Evolutionary conservation across 2,329 filamentous ascomycete species (phyloP).

Genomic region (Bipolaris cookei): DNA sequence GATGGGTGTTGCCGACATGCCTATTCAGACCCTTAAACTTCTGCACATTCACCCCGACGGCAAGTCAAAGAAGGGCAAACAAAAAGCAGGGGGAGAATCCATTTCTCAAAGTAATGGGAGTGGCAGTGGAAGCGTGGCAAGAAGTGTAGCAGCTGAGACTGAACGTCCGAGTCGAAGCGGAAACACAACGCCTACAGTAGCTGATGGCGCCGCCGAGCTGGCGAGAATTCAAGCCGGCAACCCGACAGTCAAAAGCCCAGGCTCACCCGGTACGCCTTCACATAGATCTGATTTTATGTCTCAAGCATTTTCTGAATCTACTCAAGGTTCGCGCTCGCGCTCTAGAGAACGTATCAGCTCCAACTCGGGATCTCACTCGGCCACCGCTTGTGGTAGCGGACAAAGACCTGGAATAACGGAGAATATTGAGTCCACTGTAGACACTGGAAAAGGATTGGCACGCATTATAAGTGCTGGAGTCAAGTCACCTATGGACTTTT

Average conservation of each 20-base stretch:
- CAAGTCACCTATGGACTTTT: slow-evolving; percentile 84
- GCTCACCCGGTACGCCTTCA: slow-evolving; percentile 29
- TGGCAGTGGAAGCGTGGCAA: slow-evolving; percentile 20
- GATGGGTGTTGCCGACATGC: slow-evolving; percentile 80
- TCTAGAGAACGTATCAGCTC: slow-evolving; percentile 28
- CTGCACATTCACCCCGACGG: slow-evolving; percentile 54
- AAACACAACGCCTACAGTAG: slow-evolving; percentile 26
- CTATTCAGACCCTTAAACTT: slow-evolving; percentile 60
- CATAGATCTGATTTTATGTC: slow-evolving; percentile 41
- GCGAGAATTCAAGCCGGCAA: slow-evolving; percentile 16
- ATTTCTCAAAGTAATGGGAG: slow-evolving; percentile 22
- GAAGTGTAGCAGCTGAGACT: slow-evolving; percentile 21
- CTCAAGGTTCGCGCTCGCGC: slow-evolving; percentile 36
- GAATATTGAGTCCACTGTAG: slow-evolving; percentile 63
- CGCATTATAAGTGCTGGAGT: slow-evolving; percentile 77
- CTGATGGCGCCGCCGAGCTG: slow-evolving; percentile 16
- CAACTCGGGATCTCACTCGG: slow-evolving; percentile 10
- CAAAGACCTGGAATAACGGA: slow-evolving; percentile 22
- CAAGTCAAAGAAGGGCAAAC: slow-evolving; percentile 37
- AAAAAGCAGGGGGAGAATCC: slow-evolving; percentile 22
- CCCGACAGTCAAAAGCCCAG: slow-evolving; percentile 17
- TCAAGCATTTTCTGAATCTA: slow-evolving; percentile 41
- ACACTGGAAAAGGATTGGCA: slow-evolving; percentile 70
- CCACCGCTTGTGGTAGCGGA: slow-evolving; percentile 21
- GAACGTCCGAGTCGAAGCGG: slow-evolving; percentile 27